phyloP scores from a whole-genome alignment of 768 basidiomycete species.

The Strobilomyces confusus region DNA sequence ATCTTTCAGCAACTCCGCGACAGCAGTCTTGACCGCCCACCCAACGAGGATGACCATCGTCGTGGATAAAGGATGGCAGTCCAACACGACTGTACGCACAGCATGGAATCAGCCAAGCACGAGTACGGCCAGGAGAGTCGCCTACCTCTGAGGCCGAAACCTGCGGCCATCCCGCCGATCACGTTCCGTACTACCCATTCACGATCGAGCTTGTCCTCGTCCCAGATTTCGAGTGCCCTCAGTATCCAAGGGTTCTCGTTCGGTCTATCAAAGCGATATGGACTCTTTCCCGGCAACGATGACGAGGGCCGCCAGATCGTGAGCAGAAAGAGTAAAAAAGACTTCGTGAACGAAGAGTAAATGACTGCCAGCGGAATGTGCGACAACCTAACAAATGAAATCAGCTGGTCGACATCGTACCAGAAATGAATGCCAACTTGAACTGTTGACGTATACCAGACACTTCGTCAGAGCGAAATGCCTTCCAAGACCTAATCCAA shows the following conservation, averaged over 20 bases:
- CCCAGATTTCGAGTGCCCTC: slow-evolving; percentile 51
- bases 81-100: slow-evolving; percentile 58
- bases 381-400: slow-evolving; percentile 46
- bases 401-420: neutral
- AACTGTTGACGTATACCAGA: slow-evolving; percentile 64
- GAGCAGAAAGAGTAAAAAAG: slow-evolving; percentile 77
- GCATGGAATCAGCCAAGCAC: neutral
- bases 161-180: slow-evolving; percentile 82
- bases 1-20: slow-evolving; percentile 55
- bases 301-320: slow-evolving; percentile 69
- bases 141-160: slow-evolving; percentile 78
- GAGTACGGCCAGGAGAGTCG: neutral
- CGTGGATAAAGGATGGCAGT: slow-evolving; percentile 70
- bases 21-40: slow-evolving; percentile 66
- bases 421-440: slow-evolving; percentile 33
- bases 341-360: slow-evolving; percentile 81
- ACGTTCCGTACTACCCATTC: slow-evolving; percentile 84
- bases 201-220: slow-evolving; percentile 71
- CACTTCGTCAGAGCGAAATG: slow-evolving; percentile 12
- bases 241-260: slow-evolving; percentile 35
- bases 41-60: slow-evolving; percentile 71
- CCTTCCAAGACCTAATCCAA: slow-evolving; percentile 29
- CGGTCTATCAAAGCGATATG: slow-evolving; percentile 24
- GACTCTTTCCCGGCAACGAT: slow-evolving; percentile 14
- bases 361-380: slow-evolving; percentile 75